phyloP scores from a whole-genome alignment of 78 protist species.

The Emiliania huxleyi region DNA sequence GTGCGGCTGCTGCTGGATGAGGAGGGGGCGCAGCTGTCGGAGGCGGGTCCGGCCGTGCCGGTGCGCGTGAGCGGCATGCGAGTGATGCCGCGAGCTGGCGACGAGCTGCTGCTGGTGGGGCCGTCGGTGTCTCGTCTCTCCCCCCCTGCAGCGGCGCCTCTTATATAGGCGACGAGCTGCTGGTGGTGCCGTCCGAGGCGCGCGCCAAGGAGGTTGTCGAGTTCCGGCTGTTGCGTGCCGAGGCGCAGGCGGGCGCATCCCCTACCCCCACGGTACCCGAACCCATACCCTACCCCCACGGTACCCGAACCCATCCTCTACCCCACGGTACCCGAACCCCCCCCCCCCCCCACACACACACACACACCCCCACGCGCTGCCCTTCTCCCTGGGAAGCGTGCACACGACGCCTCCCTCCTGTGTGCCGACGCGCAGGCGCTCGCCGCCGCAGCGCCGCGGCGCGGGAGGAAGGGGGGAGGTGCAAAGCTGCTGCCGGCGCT shows the following conservation, averaged over 20 bases:
- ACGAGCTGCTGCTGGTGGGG: not conserved
- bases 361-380: too few relatives aligned
- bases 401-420: too few relatives aligned
- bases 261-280: too few relatives aligned
- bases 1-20: not conserved
- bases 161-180: constrained; percentile 14
- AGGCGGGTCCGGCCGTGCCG: not conserved
- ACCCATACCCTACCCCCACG: too few relatives aligned
- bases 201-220: not conserved
- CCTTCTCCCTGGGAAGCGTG: too few relatives aligned
- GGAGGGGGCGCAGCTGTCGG: not conserved
- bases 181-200: not conserved
- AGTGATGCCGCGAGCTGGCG: not conserved
- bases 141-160: too few relatives aligned
- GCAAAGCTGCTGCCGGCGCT: not conserved
- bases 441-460: not conserved
- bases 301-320: too few relatives aligned
- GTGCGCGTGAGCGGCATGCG: not conserved
- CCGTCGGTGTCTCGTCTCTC: too few relatives aligned
- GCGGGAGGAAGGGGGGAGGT: not conserved
- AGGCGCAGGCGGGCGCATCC: not conserved
- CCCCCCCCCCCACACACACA: too few relatives aligned
- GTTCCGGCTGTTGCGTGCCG: not conserved
- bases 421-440: not conserved
- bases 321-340: too few relatives aligned